Evolutionary conservation across 2,329 filamentous ascomycete genomes (phyloP).

Genomic region (Colletotrichum godetiae): DNA sequence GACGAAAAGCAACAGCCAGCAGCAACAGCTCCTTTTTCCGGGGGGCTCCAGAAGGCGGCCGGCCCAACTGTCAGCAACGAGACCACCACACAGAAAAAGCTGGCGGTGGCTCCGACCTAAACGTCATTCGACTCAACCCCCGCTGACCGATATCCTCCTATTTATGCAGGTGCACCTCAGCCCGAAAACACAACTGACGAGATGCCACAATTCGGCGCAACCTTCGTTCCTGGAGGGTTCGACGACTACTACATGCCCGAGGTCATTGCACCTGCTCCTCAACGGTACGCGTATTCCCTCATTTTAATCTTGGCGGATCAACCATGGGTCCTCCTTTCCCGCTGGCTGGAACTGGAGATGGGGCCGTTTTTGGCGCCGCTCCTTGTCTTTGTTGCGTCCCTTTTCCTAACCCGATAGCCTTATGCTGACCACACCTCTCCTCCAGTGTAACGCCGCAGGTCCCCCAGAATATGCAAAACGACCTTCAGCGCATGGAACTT

Average conservation of each 20-base stretch:
- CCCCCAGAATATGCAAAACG: slow-evolving; percentile 95
- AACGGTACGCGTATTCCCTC: slow-evolving; percentile 58
- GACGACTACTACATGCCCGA: slow-evolving; percentile 73
- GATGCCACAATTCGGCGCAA: slow-evolving; percentile 63
- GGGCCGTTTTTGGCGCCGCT: slow-evolving; percentile 17
- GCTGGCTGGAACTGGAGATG: slow-evolving; percentile 31
- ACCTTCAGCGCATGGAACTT: slow-evolving; percentile 89
- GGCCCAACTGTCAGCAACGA: slow-evolving; percentile 18
- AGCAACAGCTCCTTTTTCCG: neutral
- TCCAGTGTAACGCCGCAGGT: slow-evolving; percentile 92
- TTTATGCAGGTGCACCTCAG: slow-evolving; percentile 46
- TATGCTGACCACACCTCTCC: slow-evolving; percentile 50
- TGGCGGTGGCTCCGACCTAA: slow-evolving; percentile 30
- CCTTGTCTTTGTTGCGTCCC: slow-evolving; percentile 19
- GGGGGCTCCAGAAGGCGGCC: slow-evolving; percentile 17
- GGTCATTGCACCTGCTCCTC: slow-evolving; percentile 67
- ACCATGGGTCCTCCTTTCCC: slow-evolving; percentile 29
- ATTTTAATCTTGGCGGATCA: slow-evolving; percentile 32
- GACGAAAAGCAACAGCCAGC: slow-evolving; percentile 17
- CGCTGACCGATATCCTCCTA: slow-evolving; percentile 38
- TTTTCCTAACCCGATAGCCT: slow-evolving; percentile 2
- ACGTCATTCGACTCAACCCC: slow-evolving; percentile 40
- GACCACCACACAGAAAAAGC: slow-evolving; percentile 15
- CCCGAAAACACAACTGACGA: slow-evolving; percentile 49
- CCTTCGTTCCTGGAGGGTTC: slow-evolving; percentile 67